Evolutionary conservation across 176 grass and related monocot species (phyloP).

Genomic region (Thalia dealbata): DNA sequence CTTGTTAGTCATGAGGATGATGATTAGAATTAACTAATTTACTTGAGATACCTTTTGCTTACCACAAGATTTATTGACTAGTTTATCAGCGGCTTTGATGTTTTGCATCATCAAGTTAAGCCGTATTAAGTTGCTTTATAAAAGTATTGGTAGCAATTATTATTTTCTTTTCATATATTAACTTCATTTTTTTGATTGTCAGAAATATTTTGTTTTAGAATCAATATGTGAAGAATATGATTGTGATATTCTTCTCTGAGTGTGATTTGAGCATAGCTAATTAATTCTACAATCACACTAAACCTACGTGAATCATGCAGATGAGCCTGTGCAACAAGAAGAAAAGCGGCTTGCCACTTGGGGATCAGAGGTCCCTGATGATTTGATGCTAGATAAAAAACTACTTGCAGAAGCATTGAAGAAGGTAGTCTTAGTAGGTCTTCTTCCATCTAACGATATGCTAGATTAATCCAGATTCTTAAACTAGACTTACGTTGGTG

Average conservation of each 20-base stretch:
- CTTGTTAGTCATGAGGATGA: no score
- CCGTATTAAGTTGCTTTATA: no score
- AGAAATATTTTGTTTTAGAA: no score
- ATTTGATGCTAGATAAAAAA: conserved; percentile 81
- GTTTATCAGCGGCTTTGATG: no score
- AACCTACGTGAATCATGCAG: conserved; percentile 16
- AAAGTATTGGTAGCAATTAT: no score
- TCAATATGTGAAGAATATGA: no score
- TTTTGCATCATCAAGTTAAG: no score
- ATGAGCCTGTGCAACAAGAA: conserved; percentile 48
- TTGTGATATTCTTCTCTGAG: background rate
- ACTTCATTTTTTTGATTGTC: no score
- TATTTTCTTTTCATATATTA: no score
- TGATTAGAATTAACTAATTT: no score
- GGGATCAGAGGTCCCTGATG: conserved; percentile 82
- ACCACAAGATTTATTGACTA: no score
- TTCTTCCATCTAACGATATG: background rate
- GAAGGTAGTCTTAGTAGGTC: conserved; percentile 39
- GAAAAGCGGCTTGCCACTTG: conserved; percentile 75
- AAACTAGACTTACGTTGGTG: conserved; percentile 22
- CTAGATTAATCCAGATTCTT: conserved; percentile 7
- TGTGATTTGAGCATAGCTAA: background rate
- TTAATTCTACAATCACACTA: background rate
- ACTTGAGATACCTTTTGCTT: no score
- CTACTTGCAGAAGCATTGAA: conserved; percentile 71